Base-by-base conservation (phyloP, 2,329 filamentous ascomycete species). In the Xylariales sp. region DNA sequence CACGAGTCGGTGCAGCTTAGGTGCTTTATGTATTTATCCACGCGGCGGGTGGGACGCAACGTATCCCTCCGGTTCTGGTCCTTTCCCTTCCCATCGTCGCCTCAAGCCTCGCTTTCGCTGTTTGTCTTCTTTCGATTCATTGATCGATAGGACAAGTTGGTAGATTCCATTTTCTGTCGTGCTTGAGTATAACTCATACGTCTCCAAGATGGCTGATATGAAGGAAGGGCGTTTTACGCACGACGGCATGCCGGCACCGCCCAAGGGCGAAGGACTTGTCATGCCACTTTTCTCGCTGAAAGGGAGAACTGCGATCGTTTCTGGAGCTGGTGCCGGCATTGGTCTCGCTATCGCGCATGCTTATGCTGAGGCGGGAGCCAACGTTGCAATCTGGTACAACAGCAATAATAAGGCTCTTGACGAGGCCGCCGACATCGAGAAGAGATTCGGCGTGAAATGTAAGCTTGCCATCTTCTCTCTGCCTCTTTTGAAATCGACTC, bases 191-290 rank as follows among this genome's bases (percentile, higher is more conserved):
- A 12, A 10, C 29, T 16, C 33, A 11, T 16, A n/a, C 36, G 16
- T 28, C 8, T 15, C 32, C 46, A 56, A 51, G 29, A 70, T 65
- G 65, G 62, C 65, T 39, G 60, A 68, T 42, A 64, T 68, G 50
- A 59, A 61, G 28, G 65, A 65, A 44, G 73, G 78, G 43, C 61
- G 61, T 49, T 84, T 84, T 55, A 62, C 64, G 48, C 78, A 80
- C 56, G 62, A 78, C 54, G 80, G 74, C 57, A 80, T 74, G 50
- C 59, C 56, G 22, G 51, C 67, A 3, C 69, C 73, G 28, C 18
- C 32, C 9, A 20, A 16, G 12, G 51, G 62, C 41, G 60, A 67
- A 20, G 70, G 71, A 42, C 66, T 74, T 32, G 72, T 86, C 44
- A 59, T 86, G 56, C 72, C 77, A 24, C 54, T 59, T 24, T 60